A percentile compares a stretch with the other conserved stretches of the same genome.
phyloP scores from a whole-genome alignment of 805 yeast genomes.

The Lachancea sp. region DNA sequence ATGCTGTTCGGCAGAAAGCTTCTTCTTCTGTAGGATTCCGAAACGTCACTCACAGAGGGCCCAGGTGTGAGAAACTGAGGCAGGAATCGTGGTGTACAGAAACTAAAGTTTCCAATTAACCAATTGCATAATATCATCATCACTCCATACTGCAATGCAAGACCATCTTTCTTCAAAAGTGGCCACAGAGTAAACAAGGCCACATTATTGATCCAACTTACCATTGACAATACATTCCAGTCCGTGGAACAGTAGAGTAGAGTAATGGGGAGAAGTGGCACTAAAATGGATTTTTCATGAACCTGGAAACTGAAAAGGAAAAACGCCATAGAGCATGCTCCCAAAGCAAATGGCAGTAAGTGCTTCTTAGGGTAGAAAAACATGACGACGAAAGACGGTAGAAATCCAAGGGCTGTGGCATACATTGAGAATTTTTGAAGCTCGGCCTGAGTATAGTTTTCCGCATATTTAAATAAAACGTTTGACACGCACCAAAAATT shows the following conservation, averaged over 20 bases:
- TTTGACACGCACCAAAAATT: conserved; percentile 97
- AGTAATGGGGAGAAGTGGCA: conserved; percentile 82
- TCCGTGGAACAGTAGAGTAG: conserved; percentile 50
- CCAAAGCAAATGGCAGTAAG: conserved; percentile 63
- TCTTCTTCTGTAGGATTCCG: conserved; percentile 32
- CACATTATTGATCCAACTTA: conserved; percentile 82
- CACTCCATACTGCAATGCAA: conserved; percentile 64
- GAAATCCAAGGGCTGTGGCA: conserved; percentile 46
- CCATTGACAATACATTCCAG: conserved; percentile 58
- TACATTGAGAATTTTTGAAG: conserved; percentile 53
- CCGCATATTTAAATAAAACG: conserved; percentile 62
- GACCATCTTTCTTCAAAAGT: conserved; percentile 65
- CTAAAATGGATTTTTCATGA: conserved; percentile 85
- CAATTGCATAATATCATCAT: conserved; percentile 64
- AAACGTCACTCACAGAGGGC: conserved; percentile 35
- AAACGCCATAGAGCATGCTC: conserved; percentile 81
- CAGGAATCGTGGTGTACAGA: conserved; percentile 41
- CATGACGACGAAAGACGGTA: conserved; percentile 50
- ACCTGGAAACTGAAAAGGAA: conserved; percentile 91
- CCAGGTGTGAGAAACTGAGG: conserved; percentile 41
- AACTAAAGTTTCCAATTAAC: conserved; percentile 62
- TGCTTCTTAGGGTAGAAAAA: conserved; percentile 47
- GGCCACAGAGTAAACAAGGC: conserved; percentile 88
- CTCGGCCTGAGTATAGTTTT: conserved; percentile 45
- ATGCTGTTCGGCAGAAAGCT: conserved; percentile 43